These are phyloP conservation scores for Penstemon eatonii DNA, from an alignment of 257 asterid species.

Conservation along the genomic window DNA sequence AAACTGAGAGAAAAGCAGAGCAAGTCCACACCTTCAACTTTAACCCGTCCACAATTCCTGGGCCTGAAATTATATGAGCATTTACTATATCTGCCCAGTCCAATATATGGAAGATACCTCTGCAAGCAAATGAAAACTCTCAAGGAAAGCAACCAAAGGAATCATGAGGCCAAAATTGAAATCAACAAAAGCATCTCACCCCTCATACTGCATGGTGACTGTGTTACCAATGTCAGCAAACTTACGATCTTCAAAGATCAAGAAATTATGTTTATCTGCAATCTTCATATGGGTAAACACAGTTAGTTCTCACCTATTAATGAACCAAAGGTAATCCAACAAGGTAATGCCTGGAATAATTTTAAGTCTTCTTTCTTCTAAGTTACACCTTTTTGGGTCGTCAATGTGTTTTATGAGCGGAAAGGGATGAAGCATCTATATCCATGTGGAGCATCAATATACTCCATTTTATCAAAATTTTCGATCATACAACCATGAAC, in stretches of 20 bases:
- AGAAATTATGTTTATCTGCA: constrained; percentile 86
- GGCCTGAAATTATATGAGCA: constrained; percentile 97
- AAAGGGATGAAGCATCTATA: neutral
- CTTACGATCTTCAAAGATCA: constrained; percentile 91
- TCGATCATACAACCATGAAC: constrained; percentile 14
- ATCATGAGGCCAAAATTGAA: neutral
- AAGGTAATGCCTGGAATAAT: neutral
- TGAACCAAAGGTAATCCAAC: neutral
- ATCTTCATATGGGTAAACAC: constrained; percentile 51
- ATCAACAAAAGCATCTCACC: constrained; percentile 49
- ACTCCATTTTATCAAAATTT: constrained; percentile 5
- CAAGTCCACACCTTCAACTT: constrained; percentile 67
- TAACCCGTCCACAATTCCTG: constrained; percentile 95
- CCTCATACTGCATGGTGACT: constrained; percentile 95
- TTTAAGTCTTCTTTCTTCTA: no score
- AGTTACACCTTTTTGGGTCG: no score
- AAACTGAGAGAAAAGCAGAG: constrained; percentile 1
- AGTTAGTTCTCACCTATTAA: constrained; percentile 20
- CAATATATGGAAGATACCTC: constrained; percentile 79
- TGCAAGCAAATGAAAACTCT: constrained; percentile 41
- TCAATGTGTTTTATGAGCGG: no score
- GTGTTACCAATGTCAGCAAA: constrained; percentile 99
- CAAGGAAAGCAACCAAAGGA: constrained; percentile 22
- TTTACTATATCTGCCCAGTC: constrained; percentile 97
- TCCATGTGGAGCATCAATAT: constrained; percentile 1